Percentiles rank a stretch among this genome's conserved stretches.
phyloP scores from a whole-genome alignment of 805 yeast genomes.

The Pichia rugopelliculosa region DNA sequence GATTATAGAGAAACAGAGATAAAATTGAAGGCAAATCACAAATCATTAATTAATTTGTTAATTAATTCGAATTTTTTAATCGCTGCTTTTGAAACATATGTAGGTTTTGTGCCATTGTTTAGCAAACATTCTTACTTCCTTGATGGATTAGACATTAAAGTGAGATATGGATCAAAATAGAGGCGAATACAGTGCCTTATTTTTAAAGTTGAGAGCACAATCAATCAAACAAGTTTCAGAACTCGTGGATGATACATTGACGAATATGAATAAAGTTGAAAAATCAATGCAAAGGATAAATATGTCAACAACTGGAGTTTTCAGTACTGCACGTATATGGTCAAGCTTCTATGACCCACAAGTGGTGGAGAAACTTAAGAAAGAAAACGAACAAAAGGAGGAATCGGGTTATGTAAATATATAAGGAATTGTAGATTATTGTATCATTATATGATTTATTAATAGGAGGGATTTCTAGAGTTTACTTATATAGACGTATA shows the following conservation, averaged over 20 bases:
- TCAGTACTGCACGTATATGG: conserved; percentile 17
- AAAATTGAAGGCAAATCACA: background rate
- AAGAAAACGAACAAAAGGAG: conserved; percentile 8
- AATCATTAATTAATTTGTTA: no score
- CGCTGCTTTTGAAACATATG: background rate
- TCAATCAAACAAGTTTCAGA: conserved; percentile 3
- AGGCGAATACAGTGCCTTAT: conserved; percentile 4
- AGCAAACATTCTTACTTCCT: no score
- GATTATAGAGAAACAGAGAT: background rate
- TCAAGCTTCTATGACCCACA: conserved; percentile 18
- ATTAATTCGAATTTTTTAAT: no score
- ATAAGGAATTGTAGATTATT: background rate
- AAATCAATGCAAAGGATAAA: conserved; percentile 9
- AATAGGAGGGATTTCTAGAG: no score
- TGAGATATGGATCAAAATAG: background rate
- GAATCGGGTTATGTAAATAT: background rate
- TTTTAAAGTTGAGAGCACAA: conserved; percentile 9
- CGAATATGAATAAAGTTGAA: conserved; percentile 11
- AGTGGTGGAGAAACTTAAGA: conserved; percentile 11
- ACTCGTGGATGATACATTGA: conserved; percentile 11
- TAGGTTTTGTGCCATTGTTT: no score
- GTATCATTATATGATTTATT: no score
- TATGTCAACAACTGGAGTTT: conserved; percentile 8
- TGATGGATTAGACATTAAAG: no score
- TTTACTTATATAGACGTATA: no score